Percentiles rank a stretch among this genome's conserved stretches.
Conservation (phyloP, 2,329 filamentous ascomycete species). For the Elsinoe batatas region DNA sequence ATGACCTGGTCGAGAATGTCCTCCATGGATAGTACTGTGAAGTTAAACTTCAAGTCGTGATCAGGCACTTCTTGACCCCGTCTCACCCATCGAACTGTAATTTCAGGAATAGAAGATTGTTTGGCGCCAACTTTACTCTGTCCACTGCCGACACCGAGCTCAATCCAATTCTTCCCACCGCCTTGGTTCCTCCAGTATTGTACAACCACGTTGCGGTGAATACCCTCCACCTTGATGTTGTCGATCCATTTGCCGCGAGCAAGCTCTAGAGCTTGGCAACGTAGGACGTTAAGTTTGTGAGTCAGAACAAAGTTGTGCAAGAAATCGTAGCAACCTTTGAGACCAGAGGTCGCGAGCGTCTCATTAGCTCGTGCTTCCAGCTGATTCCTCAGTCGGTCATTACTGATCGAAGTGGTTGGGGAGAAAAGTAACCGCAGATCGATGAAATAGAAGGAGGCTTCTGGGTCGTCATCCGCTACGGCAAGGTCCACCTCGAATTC, state of each 20-base stretch:
- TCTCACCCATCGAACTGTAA: constrained; percentile 72
- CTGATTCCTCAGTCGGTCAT: constrained; percentile 51
- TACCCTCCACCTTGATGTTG: constrained; percentile 63
- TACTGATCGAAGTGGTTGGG: constrained; percentile 53
- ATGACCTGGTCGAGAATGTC: constrained; percentile 63
- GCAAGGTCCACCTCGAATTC: constrained; percentile 94
- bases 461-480: constrained; percentile 73
- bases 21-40: constrained; percentile 61
- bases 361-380: constrained; percentile 66
- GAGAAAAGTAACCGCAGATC: constrained; percentile 78
- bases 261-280: constrained; percentile 64
- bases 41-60: constrained; percentile 57
- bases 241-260: constrained; percentile 65
- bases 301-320: constrained; percentile 82
- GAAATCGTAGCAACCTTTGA: constrained; percentile 73
- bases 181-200: constrained; percentile 78
- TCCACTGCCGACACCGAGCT: constrained; percentile 70
- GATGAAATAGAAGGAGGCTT: constrained; percentile 86
- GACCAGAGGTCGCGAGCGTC: constrained; percentile 57
- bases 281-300: constrained; percentile 77
- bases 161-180: constrained; percentile 77
- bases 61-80: constrained; percentile 66
- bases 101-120: constrained; percentile 21
- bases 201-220: constrained; percentile 73
- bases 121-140: constrained; percentile 25